Percentiles rank a stretch among this genome's conserved stretches.
These are phyloP conservation scores for Blastobotrys ciferrii DNA, from an alignment of 1,139 yeast species.

Conservation along the genomic window DNA sequence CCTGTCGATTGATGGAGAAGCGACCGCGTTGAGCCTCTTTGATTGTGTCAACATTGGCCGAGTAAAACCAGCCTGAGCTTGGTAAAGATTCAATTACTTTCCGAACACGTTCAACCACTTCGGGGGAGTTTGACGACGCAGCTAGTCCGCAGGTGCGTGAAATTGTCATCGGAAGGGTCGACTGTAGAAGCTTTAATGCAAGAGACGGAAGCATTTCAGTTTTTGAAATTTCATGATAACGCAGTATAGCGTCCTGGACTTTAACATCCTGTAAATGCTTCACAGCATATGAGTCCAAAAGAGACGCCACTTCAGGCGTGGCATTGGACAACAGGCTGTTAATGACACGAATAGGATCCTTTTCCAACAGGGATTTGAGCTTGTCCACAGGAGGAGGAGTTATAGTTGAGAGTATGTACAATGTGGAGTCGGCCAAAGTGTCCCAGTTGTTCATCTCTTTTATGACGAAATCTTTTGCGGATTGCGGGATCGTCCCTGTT, in stretches of 20 bases:
- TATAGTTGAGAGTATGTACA: neutral
- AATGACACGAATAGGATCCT: neutral
- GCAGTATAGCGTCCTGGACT: conserved; percentile 24
- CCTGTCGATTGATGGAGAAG: neutral
- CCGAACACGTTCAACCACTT: conserved; percentile 40
- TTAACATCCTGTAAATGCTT: conserved; percentile 21
- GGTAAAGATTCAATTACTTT: conserved; percentile 27
- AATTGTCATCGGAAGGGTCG: conserved; percentile 44
- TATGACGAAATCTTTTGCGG: conserved; percentile 15
- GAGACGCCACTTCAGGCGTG: neutral
- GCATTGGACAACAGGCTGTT: neutral
- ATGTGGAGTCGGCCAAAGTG: neutral
- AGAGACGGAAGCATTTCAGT: conserved; percentile 42
- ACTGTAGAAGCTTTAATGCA: conserved; percentile 41
- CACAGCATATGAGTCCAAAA: conserved; percentile 14
- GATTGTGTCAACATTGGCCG: conserved; percentile 5
- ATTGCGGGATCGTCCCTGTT: conserved; percentile 25
- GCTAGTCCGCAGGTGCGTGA: conserved; percentile 46
- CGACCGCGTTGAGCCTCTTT: neutral
- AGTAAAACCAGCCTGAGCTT: conserved; percentile 12
- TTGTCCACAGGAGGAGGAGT: neutral
- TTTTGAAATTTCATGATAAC: conserved; percentile 29
- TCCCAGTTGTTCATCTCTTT: conserved; percentile 8
- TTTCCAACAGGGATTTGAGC: conserved; percentile 13
- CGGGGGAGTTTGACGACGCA: conserved; percentile 39